Evolutionary conservation across 2,329 filamentous ascomycete genomes (phyloP).

Genomic region (Coniella lustricola): DNA sequence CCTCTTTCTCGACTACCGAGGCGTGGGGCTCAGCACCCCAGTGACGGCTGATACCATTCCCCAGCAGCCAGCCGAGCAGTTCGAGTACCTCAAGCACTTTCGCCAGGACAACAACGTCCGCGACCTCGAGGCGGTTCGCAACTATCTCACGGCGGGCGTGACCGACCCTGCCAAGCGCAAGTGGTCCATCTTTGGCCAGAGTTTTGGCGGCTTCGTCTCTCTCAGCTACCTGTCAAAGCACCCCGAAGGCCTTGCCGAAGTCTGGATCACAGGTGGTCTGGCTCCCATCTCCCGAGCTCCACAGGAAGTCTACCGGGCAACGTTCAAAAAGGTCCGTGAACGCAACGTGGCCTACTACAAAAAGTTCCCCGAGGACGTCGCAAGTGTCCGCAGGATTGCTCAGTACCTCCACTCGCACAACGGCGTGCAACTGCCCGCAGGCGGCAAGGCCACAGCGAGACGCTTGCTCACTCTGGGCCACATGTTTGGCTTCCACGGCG

Average conservation of each 20-base stretch:
- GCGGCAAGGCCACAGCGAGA: constrained; percentile 63
- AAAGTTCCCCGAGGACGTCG: constrained; percentile 78
- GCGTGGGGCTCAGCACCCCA: constrained; percentile 77
- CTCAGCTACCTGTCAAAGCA: constrained; percentile 78
- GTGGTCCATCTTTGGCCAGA: constrained; percentile 86
- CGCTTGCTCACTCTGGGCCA: constrained; percentile 75
- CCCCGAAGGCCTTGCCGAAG: constrained; percentile 71
- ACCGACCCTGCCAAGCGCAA: constrained; percentile 58
- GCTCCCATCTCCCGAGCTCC: constrained; percentile 66
- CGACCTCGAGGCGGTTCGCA: constrained; percentile 80
- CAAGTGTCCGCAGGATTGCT: constrained; percentile 59
- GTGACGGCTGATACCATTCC: constrained; percentile 67
- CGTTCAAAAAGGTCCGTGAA: constrained; percentile 61
- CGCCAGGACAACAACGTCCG: constrained; percentile 84
- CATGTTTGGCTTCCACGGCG: constrained; percentile 70
- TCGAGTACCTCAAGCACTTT: constrained; percentile 75
- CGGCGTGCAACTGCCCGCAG: constrained; percentile 58
- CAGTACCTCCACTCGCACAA: constrained; percentile 51
- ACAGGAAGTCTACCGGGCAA: constrained; percentile 67
- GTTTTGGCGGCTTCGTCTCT: constrained; percentile 82
- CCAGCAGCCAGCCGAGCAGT: constrained; percentile 52
- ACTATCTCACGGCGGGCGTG: constrained; percentile 63
- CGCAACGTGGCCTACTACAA: constrained; percentile 74
- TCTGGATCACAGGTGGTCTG: constrained; percentile 78
- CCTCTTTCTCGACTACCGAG: constrained; percentile 83